A percentile compares a stretch with the other conserved stretches of the same genome.
phyloP scores from a whole-genome alignment of 73 alveolate species.

The Breviolum minutum region DNA sequence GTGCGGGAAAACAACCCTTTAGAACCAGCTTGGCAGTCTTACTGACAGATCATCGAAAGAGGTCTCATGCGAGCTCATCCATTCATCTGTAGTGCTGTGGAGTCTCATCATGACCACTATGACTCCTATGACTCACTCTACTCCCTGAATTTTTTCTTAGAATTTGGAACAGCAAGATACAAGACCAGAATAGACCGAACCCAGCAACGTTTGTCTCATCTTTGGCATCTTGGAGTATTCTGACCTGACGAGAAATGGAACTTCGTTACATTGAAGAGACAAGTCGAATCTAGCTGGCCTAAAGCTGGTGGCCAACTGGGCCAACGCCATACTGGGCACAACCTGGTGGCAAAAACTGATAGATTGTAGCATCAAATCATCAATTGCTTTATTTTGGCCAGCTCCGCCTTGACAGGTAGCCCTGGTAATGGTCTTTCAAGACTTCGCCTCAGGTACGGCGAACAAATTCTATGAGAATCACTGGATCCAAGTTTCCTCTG shows the following conservation, averaged over 20 bases:
- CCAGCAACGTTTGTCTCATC: constrained; percentile 25
- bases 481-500: background rate
- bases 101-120: no score
- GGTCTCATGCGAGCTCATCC: no score
- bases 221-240: constrained; percentile 30
- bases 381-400: background rate
- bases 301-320: constrained; percentile 30
- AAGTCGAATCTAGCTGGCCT: background rate
- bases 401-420: constrained; percentile 18
- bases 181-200: background rate
- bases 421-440: constrained; percentile 37
- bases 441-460: background rate
- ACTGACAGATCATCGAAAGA: no score
- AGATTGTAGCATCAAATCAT: background rate
- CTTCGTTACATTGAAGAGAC: no score
- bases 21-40: no score
- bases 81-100: no score
- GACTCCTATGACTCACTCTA: no score
- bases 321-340: constrained; percentile 48
- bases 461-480: background rate
- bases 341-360: background rate
- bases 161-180: no score
- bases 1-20: no score
- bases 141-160: no score
- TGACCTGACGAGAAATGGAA: background rate